Percentiles rank a stretch among this genome's conserved stretches.
phyloP scores from a whole-genome alignment of 495 filamentous ascomycete genomes.

The Haplographium delicatum region DNA sequence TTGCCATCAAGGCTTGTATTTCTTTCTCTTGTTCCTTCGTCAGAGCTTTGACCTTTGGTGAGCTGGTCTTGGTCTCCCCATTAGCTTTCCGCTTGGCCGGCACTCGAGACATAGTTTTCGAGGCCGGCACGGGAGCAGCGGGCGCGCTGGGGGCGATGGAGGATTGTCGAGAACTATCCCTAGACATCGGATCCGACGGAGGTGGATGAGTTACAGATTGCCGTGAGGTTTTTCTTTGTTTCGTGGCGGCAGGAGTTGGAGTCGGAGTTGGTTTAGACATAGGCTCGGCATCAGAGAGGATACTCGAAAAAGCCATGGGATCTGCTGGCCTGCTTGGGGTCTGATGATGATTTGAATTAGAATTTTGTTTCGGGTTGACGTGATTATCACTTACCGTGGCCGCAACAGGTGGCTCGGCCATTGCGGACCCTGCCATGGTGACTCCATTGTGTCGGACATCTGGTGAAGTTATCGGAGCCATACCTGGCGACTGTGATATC shows the following conservation, averaged over 20 bases:
- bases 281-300: constrained; percentile 69
- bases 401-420: constrained; percentile 7
- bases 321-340: constrained; percentile 52
- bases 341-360: constrained; percentile 12
- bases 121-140: constrained; percentile 40
- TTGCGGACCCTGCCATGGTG: constrained; percentile 35
- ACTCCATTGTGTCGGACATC: constrained; percentile 35
- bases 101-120: constrained; percentile 40
- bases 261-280: constrained; percentile 26
- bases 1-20: constrained; percentile 55
- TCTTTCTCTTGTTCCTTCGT: constrained; percentile 64
- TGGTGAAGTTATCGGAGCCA: constrained; percentile 47
- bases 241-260: constrained; percentile 10
- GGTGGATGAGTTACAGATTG: constrained; percentile 12
- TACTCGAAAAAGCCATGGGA: constrained; percentile 89
- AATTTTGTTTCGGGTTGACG: no score
- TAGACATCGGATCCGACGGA: constrained; percentile 15
- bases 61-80: constrained; percentile 37
- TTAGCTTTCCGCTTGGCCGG: constrained; percentile 47
- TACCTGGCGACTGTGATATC: constrained; percentile 45
- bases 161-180: constrained; percentile 27
- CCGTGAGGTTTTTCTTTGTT: constrained; percentile 19
- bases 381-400: constrained; percentile 3
- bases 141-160: constrained; percentile 34
- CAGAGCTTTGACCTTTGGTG: constrained; percentile 38